phyloP scores from a whole-genome alignment of 805 yeast species.

The Pichia eremophila region DNA sequence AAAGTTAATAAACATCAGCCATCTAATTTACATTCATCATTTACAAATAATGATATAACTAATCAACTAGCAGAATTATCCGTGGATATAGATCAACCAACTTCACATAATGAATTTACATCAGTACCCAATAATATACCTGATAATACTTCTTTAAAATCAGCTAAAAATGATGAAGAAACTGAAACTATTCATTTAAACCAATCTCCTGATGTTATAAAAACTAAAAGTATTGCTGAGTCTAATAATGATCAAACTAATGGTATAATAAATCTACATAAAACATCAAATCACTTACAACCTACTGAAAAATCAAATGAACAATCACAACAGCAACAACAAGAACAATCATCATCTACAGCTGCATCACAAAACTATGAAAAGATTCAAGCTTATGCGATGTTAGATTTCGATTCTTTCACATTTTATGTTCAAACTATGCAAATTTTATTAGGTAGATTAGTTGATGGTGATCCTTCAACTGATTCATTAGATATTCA shows the following conservation, averaged over 20 bases:
- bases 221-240: neutral
- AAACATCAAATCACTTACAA: neutral
- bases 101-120: neutral
- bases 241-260: too few species aligned
- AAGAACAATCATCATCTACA: neutral
- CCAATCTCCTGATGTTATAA: neutral
- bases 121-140: neutral
- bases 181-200: constrained; percentile 7
- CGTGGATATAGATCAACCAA: neutral
- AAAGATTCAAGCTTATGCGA: constrained; percentile 51
- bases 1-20: neutral
- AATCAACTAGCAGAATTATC: neutral
- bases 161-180: constrained; percentile 4
- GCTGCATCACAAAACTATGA: neutral
- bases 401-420: constrained; percentile 83
- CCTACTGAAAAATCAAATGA: too few species aligned
- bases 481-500: constrained; percentile 78
- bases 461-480: constrained; percentile 55
- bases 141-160: neutral
- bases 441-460: constrained; percentile 88
- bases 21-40: neutral
- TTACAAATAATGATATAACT: neutral
- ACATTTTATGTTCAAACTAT: constrained; percentile 95
- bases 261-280: neutral
- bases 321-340: neutral